Evolutionary conservation across 345 rosid species (phyloP), one percentile per base, ranked within the genome.

Genomic region (Anacardium occidentale): DNA sequence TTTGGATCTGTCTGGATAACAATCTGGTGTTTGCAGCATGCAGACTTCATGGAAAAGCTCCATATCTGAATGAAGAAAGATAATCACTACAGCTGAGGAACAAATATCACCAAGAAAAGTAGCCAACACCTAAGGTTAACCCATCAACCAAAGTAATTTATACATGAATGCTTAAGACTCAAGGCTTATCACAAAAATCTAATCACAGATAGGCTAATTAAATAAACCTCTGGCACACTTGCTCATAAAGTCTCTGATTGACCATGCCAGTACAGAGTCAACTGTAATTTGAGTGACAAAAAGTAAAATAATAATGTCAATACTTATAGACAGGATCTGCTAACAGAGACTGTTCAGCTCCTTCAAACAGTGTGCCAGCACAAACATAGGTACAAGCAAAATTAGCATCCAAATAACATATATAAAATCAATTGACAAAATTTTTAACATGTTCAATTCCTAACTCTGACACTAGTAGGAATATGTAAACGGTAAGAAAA

Each of bases 1-100:
- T 93, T 90, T 3, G 98, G 99, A 85, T 96, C 98, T 25, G 98
- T 92, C 84, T 96, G 98, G 72, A 96, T 90, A 66, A 91, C 90
- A 62, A 96, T 96, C 84, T 90, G 88, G 69, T 91, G 87, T 72
- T 87, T 93, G 85, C 99, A 96, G 81, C 98, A 96, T 9, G 99
- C 85, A 55, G 99, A 73, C 77, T 96, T 91, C 99, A 96, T 96
- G 48, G 90, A 63, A 85, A 96, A 96, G 80, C 88, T 96, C 98
- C 98, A 96, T 90, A 93, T 96, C 98, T 95, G 79, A 64, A 78
- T 24, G 55, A 60, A 72, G 60, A 47, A 80, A 77, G 25, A 73
- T 13, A 17, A 73, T 1, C 8, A 48, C 37, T 4, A 79, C 64
- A 64, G 42, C 9, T 37, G 55, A 79, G 70, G 9, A 48, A 52